These are phyloP conservation scores for Colletotrichum incanum DNA, from an alignment of 2,329 filamentous ascomycete genomes.

Conservation along the genomic window DNA sequence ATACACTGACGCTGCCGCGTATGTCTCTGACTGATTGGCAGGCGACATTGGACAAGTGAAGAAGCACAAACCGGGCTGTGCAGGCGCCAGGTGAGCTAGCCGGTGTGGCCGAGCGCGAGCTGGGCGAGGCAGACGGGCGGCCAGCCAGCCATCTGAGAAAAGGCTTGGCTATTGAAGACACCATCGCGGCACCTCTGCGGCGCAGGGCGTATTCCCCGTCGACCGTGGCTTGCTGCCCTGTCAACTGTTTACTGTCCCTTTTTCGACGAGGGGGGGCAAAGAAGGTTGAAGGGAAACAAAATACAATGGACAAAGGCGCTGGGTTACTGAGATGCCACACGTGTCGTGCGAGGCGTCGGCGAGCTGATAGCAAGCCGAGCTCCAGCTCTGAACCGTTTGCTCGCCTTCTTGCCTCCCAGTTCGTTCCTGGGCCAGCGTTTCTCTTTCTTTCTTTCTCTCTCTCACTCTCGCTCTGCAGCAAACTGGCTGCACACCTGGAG, in stretches of 20 bases:
- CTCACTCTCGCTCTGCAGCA: background rate
- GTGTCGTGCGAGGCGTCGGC: slow-evolving; percentile 19
- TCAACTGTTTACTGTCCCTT: slow-evolving; percentile 7
- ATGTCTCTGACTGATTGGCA: slow-evolving; percentile 12
- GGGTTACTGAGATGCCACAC: background rate
- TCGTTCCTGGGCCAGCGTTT: background rate
- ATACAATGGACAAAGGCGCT: slow-evolving; percentile 5
- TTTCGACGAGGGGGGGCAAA: slow-evolving; percentile 6
- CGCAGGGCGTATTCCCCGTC: background rate
- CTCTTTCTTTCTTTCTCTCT: background rate
- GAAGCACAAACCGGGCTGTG: slow-evolving; percentile 19
- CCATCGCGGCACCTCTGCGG: slow-evolving; percentile 18
- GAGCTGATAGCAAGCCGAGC: slow-evolving; percentile 7
- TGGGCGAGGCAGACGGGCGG: background rate
- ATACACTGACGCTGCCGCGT: background rate
- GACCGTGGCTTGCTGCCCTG: slow-evolving; percentile 20
- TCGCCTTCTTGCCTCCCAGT: background rate
- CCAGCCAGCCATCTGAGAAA: slow-evolving; percentile 10
- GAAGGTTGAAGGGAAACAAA: background rate
- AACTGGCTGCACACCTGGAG: background rate
- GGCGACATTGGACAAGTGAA: background rate
- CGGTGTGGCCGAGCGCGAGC: slow-evolving; percentile 21
- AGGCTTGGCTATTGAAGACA: slow-evolving; percentile 25
- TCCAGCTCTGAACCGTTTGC: background rate
- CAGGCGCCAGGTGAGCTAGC: slow-evolving; percentile 16